Percentiles rank a stretch among this genome's conserved stretches.
Conservation (phyloP, 768 basidiomycete species). For the Podaxis sp. region DNA sequence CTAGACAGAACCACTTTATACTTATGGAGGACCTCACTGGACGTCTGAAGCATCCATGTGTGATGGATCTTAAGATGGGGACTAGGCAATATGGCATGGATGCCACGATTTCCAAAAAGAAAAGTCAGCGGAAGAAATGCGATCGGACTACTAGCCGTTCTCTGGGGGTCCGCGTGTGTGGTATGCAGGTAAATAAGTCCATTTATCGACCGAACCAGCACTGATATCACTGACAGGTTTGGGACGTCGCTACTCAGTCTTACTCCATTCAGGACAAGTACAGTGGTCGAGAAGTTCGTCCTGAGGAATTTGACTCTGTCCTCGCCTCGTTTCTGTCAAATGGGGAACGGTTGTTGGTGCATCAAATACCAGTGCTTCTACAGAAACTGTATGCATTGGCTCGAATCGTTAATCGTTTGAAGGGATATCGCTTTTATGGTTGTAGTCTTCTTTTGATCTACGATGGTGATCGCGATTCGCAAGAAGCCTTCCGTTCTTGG, state of each 20-base stretch:
- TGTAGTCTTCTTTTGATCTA: conserved; percentile 96
- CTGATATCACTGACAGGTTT: conserved; percentile 59
- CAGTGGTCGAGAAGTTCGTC: conserved; percentile 83
- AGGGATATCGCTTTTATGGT: conserved; percentile 98
- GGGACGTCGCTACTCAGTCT: conserved; percentile 79
- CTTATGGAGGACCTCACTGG: conserved; percentile 99
- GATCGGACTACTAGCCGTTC: conserved; percentile 91
- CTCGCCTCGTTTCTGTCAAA: conserved; percentile 82
- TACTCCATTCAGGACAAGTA: conserved; percentile 97
- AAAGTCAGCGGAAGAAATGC: conserved; percentile 98
- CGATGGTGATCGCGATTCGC: conserved; percentile 88
- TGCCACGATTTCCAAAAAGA: conserved; percentile 89
- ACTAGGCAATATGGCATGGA: conserved; percentile 98
- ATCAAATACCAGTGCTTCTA: conserved; percentile 89
- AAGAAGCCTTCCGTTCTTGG: conserved; percentile 65
- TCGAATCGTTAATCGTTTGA: conserved; percentile 80
- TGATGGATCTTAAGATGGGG: conserved; percentile 99
- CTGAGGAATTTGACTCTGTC: conserved; percentile 79
- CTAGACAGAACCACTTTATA: conserved; percentile 96
- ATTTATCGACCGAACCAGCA: not conserved
- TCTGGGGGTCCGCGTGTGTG: conserved; percentile 91
- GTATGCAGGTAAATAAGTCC: conserved; percentile 84
- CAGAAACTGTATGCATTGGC: conserved; percentile 94
- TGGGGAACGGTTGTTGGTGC: conserved; percentile 76
- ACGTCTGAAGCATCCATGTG: conserved; percentile 84